phyloP scores from a whole-genome alignment of 2,329 filamentous ascomycete species.

The Eurotiales sp. region DNA sequence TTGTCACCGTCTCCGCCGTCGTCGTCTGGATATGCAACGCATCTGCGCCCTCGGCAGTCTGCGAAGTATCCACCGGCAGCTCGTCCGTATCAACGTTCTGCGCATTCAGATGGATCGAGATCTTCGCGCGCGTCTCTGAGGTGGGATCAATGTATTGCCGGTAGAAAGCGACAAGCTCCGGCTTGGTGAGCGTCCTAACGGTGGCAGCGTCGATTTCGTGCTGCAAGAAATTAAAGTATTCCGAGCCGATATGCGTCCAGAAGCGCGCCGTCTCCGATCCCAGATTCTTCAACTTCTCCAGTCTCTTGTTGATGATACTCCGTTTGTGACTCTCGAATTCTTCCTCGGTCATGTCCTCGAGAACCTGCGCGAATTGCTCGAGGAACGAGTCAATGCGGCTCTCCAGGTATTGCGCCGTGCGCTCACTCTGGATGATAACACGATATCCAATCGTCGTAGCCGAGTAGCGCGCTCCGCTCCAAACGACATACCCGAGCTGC shows the following conservation, averaged over 20 bases:
- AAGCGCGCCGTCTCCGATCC: constrained; percentile 77
- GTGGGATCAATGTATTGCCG: constrained; percentile 68
- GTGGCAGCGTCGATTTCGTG: constrained; percentile 73
- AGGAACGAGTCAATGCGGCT: constrained; percentile 84
- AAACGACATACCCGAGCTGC: constrained; percentile 95
- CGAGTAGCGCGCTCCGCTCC: constrained; percentile 69
- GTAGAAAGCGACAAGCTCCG: constrained; percentile 77
- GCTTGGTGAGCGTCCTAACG: constrained; percentile 71
- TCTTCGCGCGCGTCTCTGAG: constrained; percentile 72
- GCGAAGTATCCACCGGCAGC: constrained; percentile 8
- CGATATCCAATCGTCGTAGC: constrained; percentile 80
- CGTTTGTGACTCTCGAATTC: constrained; percentile 91
- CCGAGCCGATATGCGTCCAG: constrained; percentile 79
- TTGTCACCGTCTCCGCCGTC: constrained; percentile 17
- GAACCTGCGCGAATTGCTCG: constrained; percentile 58
- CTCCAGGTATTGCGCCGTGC: constrained; percentile 77
- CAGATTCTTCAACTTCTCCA: constrained; percentile 91
- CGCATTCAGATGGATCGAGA: constrained; percentile 78
- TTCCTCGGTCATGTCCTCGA: constrained; percentile 72
- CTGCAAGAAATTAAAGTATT: constrained; percentile 86
- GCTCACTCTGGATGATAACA: constrained; percentile 91
- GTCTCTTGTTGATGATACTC: constrained; percentile 77
- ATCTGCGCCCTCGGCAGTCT: constrained; percentile 35
- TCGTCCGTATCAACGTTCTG: constrained; percentile 54
- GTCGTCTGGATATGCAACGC: constrained; percentile 22